These are phyloP conservation scores for Opeltia flavorubescens DNA, from an alignment of 495 filamentous ascomycete genomes.

Conservation along the genomic window DNA sequence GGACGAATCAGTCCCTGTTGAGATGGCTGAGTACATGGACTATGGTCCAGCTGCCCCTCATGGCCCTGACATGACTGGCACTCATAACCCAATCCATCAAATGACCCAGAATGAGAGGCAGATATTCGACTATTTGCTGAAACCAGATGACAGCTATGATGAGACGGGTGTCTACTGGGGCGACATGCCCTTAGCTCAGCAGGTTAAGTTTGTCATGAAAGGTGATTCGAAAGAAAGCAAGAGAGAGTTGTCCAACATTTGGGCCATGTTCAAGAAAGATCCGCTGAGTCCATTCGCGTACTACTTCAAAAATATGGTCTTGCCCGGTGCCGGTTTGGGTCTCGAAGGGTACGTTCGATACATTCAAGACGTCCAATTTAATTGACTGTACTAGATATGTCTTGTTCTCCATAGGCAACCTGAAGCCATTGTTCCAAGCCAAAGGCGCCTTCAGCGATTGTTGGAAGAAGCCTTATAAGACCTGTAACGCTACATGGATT, in stretches of 20 bases:
- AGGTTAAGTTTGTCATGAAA: conserved; percentile 55
- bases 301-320: conserved; percentile 75
- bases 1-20: background rate
- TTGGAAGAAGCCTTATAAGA: conserved; percentile 45
- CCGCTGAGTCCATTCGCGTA: conserved; percentile 65
- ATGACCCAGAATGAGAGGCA: conserved; percentile 50
- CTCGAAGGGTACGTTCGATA: conserved; percentile 53
- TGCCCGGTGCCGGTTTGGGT: conserved; percentile 76
- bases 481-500: conserved; percentile 62
- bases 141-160: conserved; percentile 73
- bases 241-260: conserved; percentile 50
- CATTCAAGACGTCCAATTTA: background rate
- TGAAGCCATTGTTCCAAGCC: conserved; percentile 58
- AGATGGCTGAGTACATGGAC: conserved; percentile 40
- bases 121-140: conserved; percentile 60
- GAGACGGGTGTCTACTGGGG: conserved; percentile 79
- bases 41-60: conserved; percentile 41
- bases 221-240: conserved; percentile 50
- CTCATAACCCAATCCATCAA: conserved; percentile 35
- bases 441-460: conserved; percentile 46
- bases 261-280: conserved; percentile 65
- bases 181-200: conserved; percentile 53
- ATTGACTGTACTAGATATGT: conserved; percentile 45
- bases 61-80: conserved; percentile 39
- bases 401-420: conserved; percentile 85